Evolutionary conservation across 1,284 basidiomycete species (phyloP), one percentile per base, ranked within the genome.

Genomic region (Ustilago cynodontis): DNA sequence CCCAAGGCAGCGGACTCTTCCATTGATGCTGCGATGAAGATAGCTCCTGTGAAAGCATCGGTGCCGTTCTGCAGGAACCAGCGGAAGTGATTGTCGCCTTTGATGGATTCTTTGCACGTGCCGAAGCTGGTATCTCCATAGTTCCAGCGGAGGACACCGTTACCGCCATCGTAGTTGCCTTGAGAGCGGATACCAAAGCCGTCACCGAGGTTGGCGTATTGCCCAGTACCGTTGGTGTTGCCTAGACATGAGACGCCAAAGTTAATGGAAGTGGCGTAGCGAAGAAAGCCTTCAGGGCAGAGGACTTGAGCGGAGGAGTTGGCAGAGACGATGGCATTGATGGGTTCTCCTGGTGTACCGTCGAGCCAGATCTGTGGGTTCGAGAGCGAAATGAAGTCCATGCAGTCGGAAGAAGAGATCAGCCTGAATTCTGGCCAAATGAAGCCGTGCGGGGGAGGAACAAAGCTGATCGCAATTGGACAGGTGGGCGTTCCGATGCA

Each of bases 51-150:
- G 75, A 93, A 88, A 2, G 88, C 90, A 10, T 87, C 70, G 3
- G 88, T 86, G 0, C 92, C 92, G 68, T 92, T 88, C 86, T 97
- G 94, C 1, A 89, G 86, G 93, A 93, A 98, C 86, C 95, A 95
- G 28, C 95, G 90, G 85, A 95, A 91, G 84, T 98, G 95, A 80
- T 93, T 90, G 6, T 95, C 95, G 13, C 95, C 95, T 71, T 93
- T 82, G 55, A 97, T 89, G 2, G 93, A 93, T 87, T 98, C 94
- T 76, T 66, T 71, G 60, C 84, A 85, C 3, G 80, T 79, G 5
- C 76, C 75, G 22, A 81, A 62, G 10, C 65, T 69, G 16, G 79
- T 61, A n/a, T 79, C 61, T 18, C 71, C 75, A 37, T 83, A 84
- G 59, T 83, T 84, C 72, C 74, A 83, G 14, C 79, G 76, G 20